Base-by-base conservation (phyloP, 805 yeast species). In the Kregervanrija pseudodelftensis region DNA sequence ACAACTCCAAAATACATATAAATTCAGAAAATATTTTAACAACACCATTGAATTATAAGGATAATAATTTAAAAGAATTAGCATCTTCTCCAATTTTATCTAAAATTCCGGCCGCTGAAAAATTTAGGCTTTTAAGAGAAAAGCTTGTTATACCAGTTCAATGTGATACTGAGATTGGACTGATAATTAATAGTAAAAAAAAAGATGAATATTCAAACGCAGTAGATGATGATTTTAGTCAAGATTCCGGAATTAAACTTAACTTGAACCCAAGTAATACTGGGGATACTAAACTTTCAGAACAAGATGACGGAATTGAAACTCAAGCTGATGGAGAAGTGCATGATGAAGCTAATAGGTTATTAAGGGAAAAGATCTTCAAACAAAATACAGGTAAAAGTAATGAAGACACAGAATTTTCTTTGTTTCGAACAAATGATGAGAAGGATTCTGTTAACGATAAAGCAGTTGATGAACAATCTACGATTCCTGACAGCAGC, bases 101-200 rank as follows among this genome's bases (percentile, higher is more conserved):
- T 15, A 33, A 33, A 8, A 36, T 8, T 31, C 48, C 45, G 13
- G 45, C 57, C 4, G 57, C 56, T 8, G 56, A 58, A 3, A 40
- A 55, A 2, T 62, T 62, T 45, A 53, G 49, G 36, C 44, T 44
- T 10, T 46, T 62, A 22, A 49, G 55, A 31, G 58, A 56, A 3
- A 49, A 50, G 8, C 49, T 49, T 22, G 50, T 36, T 1, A 58
- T 43, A 9, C 54, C 54, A 1, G 43, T 55, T 38, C 62, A 56
- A 39, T 55, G 50, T 43, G 63, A 59, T 35, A 46, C 57, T 1
- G 59, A 59, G 28, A 38, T 49, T 10, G 65, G 65, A 1, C 45
- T 61, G 11, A 56, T 61, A 3, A 35, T 61, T 8, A 50, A 49
- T 15, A 30, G 16, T 5, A 46, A 47, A 14, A 54, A 49, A 17